Evolutionary conservation across 257 asterid genomes (phyloP), one percentile per base, ranked within the genome.

Genomic region (Coffea canephora): DNA sequence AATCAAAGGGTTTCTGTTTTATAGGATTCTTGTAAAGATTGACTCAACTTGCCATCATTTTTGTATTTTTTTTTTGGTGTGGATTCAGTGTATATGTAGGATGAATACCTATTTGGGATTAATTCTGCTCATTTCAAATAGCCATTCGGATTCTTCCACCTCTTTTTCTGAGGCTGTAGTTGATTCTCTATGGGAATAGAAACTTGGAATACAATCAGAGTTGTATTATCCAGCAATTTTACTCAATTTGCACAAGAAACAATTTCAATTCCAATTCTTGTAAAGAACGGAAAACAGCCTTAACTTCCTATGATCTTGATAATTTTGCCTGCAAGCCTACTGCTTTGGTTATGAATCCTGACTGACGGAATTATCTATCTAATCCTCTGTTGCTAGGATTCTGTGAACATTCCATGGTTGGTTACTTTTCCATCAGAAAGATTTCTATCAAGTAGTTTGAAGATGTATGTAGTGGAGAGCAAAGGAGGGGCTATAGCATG

Each of bases 401-500:
- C n/a, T 79, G 73, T 84, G 81, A 74, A 83, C 16, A 62, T 81
- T 81, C 64, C 84, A 57, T 43, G 85, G 79, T 76, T 83, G 84
- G 16, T 75, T 73, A 77, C 34, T 64, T 31, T 74, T 82, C 71
- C 74, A 43, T 43, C 80, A 10, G 84, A 84, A 36, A 70, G 81
- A 77, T 4, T 72, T 34, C 31, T 74, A 25, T 81, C 75, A 7
- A 78, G 64, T 67, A 78, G 73, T 41, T 72, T 87, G 84, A 87
- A 88, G 78, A 95, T 95, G 99, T 92, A 91, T 88, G 15, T 92
- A 79, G 94, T 95, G 77, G 98, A 95, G 89, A 93, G 99, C 82
- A 92, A 91, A 90, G 98, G 90, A 78, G 98, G 97, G 62, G 99
- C 99, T 67, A 92, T 93, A 86, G 96, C 83, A 65, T 95, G 99